phyloP scores from a whole-genome alignment of 2,329 filamentous ascomycete species.

The Ophiostoma sp. region DNA sequence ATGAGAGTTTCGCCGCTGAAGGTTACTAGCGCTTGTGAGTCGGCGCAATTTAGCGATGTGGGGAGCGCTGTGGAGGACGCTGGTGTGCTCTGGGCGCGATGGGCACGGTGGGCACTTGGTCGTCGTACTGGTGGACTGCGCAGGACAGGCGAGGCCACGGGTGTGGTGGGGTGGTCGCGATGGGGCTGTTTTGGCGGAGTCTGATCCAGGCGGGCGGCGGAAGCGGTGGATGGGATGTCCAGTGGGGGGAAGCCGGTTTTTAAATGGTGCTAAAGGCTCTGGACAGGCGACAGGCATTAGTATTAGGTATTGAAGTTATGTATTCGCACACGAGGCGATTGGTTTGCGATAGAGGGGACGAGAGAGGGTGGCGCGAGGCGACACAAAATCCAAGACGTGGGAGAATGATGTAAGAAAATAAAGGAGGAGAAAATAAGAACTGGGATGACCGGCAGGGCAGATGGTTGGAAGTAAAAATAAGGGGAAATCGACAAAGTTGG shows the following conservation, averaged over 20 bases:
- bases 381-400: conserved; percentile 2
- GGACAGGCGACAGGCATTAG: conserved; percentile 16
- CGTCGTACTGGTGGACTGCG: not conserved
- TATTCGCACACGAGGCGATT: conserved; percentile 20
- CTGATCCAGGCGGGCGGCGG: conserved; percentile 20
- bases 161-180: conserved; percentile 10
- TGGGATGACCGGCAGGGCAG: conserved; percentile 2
- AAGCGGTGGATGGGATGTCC: conserved; percentile 17
- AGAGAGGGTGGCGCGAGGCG: not conserved
- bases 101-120: not conserved
- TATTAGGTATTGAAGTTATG: conserved; percentile 25
- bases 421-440: not conserved
- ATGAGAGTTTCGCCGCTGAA: not conserved
- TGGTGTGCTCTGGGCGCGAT: not conserved
- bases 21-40: not conserved
- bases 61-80: conserved; percentile 3
- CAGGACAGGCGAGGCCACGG: not conserved
- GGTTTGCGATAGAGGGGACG: conserved; percentile 19
- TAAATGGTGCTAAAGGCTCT: conserved; percentile 16
- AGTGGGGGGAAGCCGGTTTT: conserved; percentile 16
- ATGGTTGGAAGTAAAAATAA: conserved; percentile 1
- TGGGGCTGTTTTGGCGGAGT: conserved; percentile 16
- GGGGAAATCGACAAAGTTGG: not conserved
- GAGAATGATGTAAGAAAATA: not conserved
- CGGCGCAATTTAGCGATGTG: not conserved